phyloP scores from a whole-genome alignment of 805 yeast genomes.

The Yarrowia bubula region DNA sequence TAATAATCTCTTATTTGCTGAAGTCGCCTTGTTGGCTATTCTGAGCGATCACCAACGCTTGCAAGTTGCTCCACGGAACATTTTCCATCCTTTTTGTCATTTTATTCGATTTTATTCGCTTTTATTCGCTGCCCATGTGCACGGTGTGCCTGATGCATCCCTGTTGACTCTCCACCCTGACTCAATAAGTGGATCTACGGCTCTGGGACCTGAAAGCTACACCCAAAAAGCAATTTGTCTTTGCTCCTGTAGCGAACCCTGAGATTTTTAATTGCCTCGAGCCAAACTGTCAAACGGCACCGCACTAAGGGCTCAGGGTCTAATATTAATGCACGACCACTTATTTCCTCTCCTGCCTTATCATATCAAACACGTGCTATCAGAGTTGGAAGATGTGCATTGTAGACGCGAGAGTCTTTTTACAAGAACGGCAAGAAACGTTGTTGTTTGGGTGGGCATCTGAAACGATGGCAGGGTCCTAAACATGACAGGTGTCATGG shows the following conservation, averaged over 20 bases:
- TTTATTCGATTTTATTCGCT: too few relatives aligned
- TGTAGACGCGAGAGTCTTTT: not conserved
- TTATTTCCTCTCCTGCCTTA: not conserved
- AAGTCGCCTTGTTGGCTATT: too few relatives aligned
- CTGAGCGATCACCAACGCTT: too few relatives aligned
- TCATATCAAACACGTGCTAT: not conserved
- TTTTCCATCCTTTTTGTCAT: too few relatives aligned
- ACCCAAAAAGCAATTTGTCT: not conserved
- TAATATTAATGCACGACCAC: not conserved
- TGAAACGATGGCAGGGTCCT: not conserved
- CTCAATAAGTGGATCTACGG: not conserved
- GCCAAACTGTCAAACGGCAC: not conserved
- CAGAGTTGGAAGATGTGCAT: slow-evolving; percentile 1
- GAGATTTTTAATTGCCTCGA: not conserved
- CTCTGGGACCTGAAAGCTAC: too few relatives aligned
- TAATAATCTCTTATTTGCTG: too few relatives aligned
- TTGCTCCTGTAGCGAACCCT: not conserved
- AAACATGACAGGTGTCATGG: not conserved
- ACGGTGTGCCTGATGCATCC: not conserved
- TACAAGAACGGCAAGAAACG: not conserved
- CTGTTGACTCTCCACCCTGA: not conserved
- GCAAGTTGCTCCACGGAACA: too few relatives aligned
- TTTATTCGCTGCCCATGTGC: too few relatives aligned
- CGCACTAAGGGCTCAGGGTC: not conserved
- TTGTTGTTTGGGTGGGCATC: not conserved